Evolutionary conservation across 1,284 basidiomycete genomes (phyloP).

Genomic region (Fomitopsis palustris): DNA sequence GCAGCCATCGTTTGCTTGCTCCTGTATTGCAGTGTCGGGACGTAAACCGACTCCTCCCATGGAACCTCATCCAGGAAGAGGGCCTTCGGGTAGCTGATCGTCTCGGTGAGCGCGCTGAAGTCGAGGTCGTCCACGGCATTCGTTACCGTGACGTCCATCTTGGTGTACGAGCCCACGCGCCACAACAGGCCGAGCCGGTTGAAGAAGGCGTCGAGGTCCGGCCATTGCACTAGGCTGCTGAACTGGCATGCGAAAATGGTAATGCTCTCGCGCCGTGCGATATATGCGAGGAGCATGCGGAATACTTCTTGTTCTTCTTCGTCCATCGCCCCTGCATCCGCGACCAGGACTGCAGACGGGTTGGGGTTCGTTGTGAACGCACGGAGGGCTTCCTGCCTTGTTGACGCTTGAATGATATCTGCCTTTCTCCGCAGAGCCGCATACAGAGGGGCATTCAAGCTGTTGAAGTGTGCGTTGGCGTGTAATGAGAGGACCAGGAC

Average conservation of each 20-base stretch:
- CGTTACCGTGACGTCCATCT: slow-evolving; percentile 4
- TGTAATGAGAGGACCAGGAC: not conserved
- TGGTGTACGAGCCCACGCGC: not conserved
- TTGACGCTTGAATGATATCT: not conserved
- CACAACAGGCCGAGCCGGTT: slow-evolving; percentile 9
- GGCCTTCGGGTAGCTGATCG: slow-evolving; percentile 1
- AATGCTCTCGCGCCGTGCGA: slow-evolving; percentile 5
- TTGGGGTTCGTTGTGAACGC: not conserved
- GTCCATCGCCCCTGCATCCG: not conserved
- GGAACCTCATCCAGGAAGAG: slow-evolving; percentile 3
- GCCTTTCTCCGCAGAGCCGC: not conserved
- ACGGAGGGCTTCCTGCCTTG: not conserved
- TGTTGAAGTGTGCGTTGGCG: not conserved
- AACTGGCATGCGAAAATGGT: slow-evolving; percentile 12
- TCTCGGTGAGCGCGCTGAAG: not conserved
- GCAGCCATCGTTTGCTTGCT: slow-evolving; percentile 1
- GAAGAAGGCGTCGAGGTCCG: slow-evolving; percentile 4
- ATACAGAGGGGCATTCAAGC: not conserved
- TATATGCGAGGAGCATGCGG: slow-evolving; percentile 9
- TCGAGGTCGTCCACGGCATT: slow-evolving; percentile 14
- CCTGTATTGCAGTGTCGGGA: not conserved
- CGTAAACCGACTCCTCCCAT: slow-evolving; percentile 3
- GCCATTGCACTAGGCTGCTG: not conserved
- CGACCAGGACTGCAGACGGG: slow-evolving; percentile 2
- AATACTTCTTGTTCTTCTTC: slow-evolving; percentile 2